Evolutionary conservation across 1,284 basidiomycete genomes (phyloP).

Genomic region (Tilletia indica): DNA sequence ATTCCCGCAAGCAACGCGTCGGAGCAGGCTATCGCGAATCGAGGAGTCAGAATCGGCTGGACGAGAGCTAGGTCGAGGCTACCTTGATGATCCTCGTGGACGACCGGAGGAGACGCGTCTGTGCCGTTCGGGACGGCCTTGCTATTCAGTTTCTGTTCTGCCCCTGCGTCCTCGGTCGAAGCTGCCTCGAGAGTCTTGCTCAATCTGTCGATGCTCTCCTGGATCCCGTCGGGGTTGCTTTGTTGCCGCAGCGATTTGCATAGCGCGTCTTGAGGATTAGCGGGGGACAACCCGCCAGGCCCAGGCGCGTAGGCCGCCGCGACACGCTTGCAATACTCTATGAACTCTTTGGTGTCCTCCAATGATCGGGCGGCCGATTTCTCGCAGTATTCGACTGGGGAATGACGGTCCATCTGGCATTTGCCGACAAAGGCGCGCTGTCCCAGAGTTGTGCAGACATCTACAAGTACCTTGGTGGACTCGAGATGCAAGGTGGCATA

Average conservation of each 20-base stretch:
- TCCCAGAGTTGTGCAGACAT: slow-evolving; percentile 69
- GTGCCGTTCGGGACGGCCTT: background rate
- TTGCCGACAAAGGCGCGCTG: slow-evolving; percentile 85
- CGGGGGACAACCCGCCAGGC: background rate
- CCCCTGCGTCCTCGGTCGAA: slow-evolving; percentile 30
- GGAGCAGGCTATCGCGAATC: slow-evolving; percentile 91
- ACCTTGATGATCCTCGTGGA: background rate
- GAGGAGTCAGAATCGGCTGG: slow-evolving; percentile 85
- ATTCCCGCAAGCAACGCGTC: slow-evolving; percentile 69
- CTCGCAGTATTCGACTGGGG: slow-evolving; percentile 72
- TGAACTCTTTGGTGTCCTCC: slow-evolving; percentile 47
- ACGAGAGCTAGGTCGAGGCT: slow-evolving; percentile 61
- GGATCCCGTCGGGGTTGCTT: slow-evolving; percentile 30
- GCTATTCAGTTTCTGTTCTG: slow-evolving; percentile 2
- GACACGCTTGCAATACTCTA: slow-evolving; percentile 30
- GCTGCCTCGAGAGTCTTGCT: slow-evolving; percentile 39
- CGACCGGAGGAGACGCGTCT: background rate
- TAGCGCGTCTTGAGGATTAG: background rate
- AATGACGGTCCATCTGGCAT: slow-evolving; percentile 89
- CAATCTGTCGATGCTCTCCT: slow-evolving; percentile 42
- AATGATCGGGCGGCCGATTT: slow-evolving; percentile 43
- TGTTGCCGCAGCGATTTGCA: background rate
- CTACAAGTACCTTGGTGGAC: slow-evolving; percentile 76
- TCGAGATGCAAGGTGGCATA: slow-evolving; percentile 81
- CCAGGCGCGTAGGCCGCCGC: slow-evolving; percentile 11